Conservation (phyloP, 2,329 filamentous ascomycete species). For the Clonostachys sp. region DNA sequence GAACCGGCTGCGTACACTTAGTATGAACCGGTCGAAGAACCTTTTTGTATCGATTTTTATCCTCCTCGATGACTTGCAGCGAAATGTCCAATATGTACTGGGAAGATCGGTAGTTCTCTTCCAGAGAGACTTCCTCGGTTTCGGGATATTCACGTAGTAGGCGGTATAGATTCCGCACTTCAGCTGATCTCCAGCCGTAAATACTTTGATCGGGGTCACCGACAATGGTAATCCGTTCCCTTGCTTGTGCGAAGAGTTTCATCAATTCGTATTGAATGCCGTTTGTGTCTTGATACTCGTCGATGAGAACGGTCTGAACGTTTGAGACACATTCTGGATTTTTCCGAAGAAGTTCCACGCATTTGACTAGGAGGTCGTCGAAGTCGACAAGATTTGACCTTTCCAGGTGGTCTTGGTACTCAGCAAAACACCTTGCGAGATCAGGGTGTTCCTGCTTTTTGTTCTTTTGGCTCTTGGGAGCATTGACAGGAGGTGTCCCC, state of each 20-base stretch:
- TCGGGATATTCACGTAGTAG: conserved; percentile 73
- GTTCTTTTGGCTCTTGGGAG: conserved; percentile 18
- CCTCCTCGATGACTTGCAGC: conserved; percentile 85
- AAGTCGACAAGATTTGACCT: conserved; percentile 86
- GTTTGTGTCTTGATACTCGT: conserved; percentile 98
- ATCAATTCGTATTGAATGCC: conserved; percentile 92
- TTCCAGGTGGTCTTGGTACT: conserved; percentile 74
- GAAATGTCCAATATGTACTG: conserved; percentile 78
- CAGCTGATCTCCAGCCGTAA: conserved; percentile 90
- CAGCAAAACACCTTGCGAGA: conserved; percentile 62
- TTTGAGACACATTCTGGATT: conserved; percentile 82
- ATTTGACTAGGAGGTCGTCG: conserved; percentile 83
- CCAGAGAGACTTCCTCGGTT: conserved; percentile 77
- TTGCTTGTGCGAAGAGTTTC: conserved; percentile 73
- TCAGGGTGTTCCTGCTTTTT: conserved; percentile 42
- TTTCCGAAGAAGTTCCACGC: conserved; percentile 69
- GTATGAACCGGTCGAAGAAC: conserved; percentile 74
- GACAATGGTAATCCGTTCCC: conserved; percentile 82
- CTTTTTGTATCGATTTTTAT: conserved; percentile 75
- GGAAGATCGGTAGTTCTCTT: conserved; percentile 93
- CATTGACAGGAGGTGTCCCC: conserved; percentile 34
- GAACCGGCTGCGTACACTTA: conserved; percentile 73
- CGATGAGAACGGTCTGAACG: conserved; percentile 85
- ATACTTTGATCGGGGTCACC: conserved; percentile 98
- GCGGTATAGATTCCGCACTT: conserved; percentile 80